Base-by-base conservation (phyloP, 2,329 filamentous ascomycete genomes). In the Ascocoryne sarcoides region DNA sequence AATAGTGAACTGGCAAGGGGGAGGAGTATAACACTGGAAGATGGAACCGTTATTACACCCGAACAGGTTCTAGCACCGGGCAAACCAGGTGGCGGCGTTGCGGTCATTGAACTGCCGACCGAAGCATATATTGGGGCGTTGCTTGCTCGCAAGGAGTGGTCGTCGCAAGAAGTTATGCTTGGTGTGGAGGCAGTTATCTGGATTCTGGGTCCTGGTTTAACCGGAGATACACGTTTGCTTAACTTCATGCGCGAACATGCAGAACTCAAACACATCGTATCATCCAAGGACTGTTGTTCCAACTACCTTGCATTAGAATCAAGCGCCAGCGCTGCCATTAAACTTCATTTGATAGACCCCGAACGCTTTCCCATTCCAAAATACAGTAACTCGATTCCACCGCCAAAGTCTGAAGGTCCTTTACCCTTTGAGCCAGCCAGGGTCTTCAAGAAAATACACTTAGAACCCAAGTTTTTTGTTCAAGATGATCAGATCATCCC, bases 1-100 rank as follows among this genome's bases (percentile, higher is more conserved):
- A 93, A 72, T 60, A 68, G 68, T 26, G 53, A 60, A 10, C 68
- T 98, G 32, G 69, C 80, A 0, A 59, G 55, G 1, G 87, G 39
- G 88, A 2, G 49, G 46, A 78, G 62, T 35, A 78, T 92, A 1
- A 63, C 67, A 39, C 78, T 76, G 17, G 65, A 69, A 10, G 73
- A 82, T 52, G 88, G 86, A 4, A 69, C 67, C 5, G 73, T 71
- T 0, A 75, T 98, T 20, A 92, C 82, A 0, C 82, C 90, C 1
- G 84, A 92, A 0, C 92, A 94, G 81, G 88, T 96, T 1, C 57
- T 98, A 37, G 86, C 74, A 1, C 67, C 79, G 9, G 63, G 71
- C 3, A 71, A 78, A 40, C 69, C 73, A 4, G 88, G 88, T 9
- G 75, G 70, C 40, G 89, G 86, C 2, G 70, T 95, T 48, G 82